Evolutionary conservation across 805 yeast species (phyloP), one percentile per base, ranked within the genome.

Genomic region (Candida arabinofermentans): DNA sequence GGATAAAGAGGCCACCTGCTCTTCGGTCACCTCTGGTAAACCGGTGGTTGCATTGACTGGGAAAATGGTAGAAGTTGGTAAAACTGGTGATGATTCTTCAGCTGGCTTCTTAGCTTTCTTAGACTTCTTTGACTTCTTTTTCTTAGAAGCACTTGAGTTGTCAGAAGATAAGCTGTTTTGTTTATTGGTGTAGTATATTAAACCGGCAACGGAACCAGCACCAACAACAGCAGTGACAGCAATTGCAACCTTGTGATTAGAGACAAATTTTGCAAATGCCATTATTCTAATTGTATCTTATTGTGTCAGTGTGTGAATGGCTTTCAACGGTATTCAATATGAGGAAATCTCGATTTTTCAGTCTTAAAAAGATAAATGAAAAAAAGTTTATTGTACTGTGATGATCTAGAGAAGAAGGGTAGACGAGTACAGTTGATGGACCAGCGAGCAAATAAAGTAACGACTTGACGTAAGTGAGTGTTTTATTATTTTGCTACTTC

Each of bases 1-100:
- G 7, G 77, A 55, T 46, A 84, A 70, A 3, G 55, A 50, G 9
- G 65, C 58, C 19, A 81, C 65, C 37, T 59, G 57, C 29, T 69
- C 82, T 22, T 67, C 70, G 30, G 73, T 65, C 34, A 85, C 55
- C 16, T 66, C 69, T 5, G 91, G 91, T 47, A 78, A 69, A 2
- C 88, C 87, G 17, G 72, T 62, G 2, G 57, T 55, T 13, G 38
- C 44, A 49, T 70, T 70, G 13, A 72, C 69, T n/a, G 90, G 85
- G 55, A 76, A 82, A 24, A 46, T 49, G 9, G 49, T 41, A 14
- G 50, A 47, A 46, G 46, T 46, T 24, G 40, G 39, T 6, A 46
- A 39, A 19, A 54, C 49, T 12, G 51, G 49, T 46, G 55, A 53
- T 34, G 71, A 62, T 36, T 66, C 54, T 26, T 61, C 68, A 4